Percentiles rank a stretch among this genome's conserved stretches.
Evolutionary conservation across 1,139 yeast genomes (phyloP).

Genomic region (Yamadazyma diddensiae): DNA sequence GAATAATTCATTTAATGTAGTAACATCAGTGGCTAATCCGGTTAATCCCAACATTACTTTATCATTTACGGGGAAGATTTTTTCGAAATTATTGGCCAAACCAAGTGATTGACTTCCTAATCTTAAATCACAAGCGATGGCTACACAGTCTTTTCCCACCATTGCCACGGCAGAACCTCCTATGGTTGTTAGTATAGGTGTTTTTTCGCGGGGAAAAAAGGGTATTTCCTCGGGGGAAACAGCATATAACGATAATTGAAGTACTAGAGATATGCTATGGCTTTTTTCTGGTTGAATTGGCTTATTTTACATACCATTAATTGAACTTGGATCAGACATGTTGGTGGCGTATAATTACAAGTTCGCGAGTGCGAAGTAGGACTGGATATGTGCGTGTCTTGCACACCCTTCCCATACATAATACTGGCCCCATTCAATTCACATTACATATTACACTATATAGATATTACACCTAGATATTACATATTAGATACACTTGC

Average conservation of each 20-base stretch:
- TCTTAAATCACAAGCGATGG: constrained; percentile 94
- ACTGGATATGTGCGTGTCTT: no score
- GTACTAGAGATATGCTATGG: neutral
- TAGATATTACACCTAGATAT: constrained; percentile 1
- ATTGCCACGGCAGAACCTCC: constrained; percentile 94
- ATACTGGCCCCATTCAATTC: no score
- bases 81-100: constrained; percentile 88
- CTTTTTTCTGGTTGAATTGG: neutral
- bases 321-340: constrained; percentile 51
- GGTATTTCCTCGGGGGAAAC: no score
- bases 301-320: constrained; percentile 28
- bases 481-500: neutral
- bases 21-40: constrained; percentile 93
- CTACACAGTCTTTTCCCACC: constrained; percentile 98
- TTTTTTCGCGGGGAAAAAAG: no score
- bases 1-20: constrained; percentile 78
- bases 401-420: no score
- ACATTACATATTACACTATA: neutral
- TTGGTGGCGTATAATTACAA: constrained; percentile 10
- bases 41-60: constrained; percentile 88
- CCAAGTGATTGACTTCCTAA: constrained; percentile 94
- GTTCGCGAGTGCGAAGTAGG: constrained; percentile 11
- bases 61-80: constrained; percentile 76
- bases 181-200: constrained; percentile 24
- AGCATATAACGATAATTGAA: no score